Conservation (phyloP, 805 yeast species). For the Metschnikowia anglica region DNA sequence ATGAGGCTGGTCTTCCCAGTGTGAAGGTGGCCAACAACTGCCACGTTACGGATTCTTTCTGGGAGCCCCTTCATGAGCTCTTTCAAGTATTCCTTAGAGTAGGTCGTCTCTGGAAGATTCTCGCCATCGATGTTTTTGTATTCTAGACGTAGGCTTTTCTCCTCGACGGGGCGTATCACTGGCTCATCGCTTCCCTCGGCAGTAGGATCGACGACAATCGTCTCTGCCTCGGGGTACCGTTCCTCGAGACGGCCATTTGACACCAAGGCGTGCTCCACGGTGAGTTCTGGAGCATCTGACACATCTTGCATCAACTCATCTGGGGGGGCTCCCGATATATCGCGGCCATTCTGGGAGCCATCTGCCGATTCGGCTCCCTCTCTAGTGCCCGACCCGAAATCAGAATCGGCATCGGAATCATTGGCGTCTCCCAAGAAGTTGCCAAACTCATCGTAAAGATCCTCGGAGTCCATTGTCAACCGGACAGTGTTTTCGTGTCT, state of each 20-base stretch:
- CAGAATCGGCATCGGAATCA: conserved; percentile 42
- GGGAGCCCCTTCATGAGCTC: conserved; percentile 49
- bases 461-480: conserved; percentile 52
- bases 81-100: conserved; percentile 61
- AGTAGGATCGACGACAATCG: conserved; percentile 19
- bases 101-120: conserved; percentile 57
- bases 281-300: not conserved
- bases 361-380: not conserved
- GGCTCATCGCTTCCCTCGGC: conserved; percentile 48
- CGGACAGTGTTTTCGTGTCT: not conserved
- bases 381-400: not conserved
- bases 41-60: conserved; percentile 67
- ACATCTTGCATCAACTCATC: conserved; percentile 1
- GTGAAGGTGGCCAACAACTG: conserved; percentile 75
- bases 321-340: not conserved
- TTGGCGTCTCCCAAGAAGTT: conserved; percentile 56
- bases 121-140: conserved; percentile 18
- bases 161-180: conserved; percentile 52
- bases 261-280: not conserved
- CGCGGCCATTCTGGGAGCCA: not conserved
- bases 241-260: not conserved
- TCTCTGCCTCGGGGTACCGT: conserved; percentile 14
- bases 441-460: conserved; percentile 80
- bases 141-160: conserved; percentile 46
- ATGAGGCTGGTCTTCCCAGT: conserved; percentile 84